Percentiles rank a stretch among this genome's conserved stretches.
These are phyloP conservation scores for Fusarium praegraminearum DNA, from an alignment of 2,329 filamentous ascomycete genomes.

Conservation along the genomic window DNA sequence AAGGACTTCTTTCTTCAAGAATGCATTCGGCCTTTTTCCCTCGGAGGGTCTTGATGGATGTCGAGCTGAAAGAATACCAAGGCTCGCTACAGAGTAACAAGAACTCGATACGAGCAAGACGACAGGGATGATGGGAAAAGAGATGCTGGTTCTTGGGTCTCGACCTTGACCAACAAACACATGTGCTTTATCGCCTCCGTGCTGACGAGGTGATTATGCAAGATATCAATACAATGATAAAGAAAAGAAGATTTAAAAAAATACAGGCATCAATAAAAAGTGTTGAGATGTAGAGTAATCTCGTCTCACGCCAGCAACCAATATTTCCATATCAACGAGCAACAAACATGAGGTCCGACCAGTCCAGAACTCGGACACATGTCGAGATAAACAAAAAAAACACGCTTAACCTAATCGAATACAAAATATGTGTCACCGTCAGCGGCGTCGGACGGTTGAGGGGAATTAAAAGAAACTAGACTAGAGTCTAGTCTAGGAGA, in stretches of 20 bases:
- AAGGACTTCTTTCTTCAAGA: constrained; percentile 12
- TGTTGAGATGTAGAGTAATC: constrained; percentile 7
- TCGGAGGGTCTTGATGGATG: neutral
- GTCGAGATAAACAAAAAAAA: constrained; percentile 4
- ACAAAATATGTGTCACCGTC: neutral
- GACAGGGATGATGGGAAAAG: constrained; percentile 3
- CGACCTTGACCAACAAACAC: neutral
- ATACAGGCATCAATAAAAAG: constrained; percentile 6
- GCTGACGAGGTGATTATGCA: constrained; percentile 30
- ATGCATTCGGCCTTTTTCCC: neutral
- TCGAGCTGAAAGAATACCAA: constrained; percentile 6
- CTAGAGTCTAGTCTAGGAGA: neutral
- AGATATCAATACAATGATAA: constrained; percentile 3
- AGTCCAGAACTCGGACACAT: neutral
- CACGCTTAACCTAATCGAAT: neutral
- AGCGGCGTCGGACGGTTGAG: neutral
- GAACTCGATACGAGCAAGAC: neutral
- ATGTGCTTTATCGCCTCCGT: neutral
- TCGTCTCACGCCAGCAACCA: neutral
- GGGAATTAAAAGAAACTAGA: neutral
- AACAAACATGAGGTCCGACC: neutral
- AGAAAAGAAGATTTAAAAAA: neutral
- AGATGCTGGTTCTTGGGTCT: neutral
- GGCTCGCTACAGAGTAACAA: constrained; percentile 3
- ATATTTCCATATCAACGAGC: constrained; percentile 3